phyloP scores from a whole-genome alignment of 345 rosid species.

The Eucalyptus camaldulensis region DNA sequence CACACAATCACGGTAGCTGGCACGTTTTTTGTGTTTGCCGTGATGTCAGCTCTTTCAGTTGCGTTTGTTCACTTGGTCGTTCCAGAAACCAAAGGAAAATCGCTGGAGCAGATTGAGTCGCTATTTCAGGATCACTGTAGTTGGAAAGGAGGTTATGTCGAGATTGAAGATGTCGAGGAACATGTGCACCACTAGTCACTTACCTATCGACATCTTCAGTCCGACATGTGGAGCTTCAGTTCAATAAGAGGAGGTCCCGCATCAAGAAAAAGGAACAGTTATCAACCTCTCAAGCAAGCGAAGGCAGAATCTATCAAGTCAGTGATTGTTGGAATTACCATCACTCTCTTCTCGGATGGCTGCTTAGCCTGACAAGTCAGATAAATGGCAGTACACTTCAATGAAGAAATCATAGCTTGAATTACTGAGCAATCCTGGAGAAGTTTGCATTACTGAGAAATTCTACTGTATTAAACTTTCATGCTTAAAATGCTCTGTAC shows the following conservation, averaged over 20 bases:
- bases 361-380: not conserved
- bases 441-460: not conserved
- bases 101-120: conserved; percentile 51
- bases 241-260: not conserved
- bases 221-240: not conserved
- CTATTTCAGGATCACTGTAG: conserved; percentile 7
- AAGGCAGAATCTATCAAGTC: not conserved
- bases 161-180: not conserved
- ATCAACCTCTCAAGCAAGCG: not conserved
- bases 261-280: not conserved
- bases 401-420: not conserved
- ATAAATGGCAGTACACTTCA: not conserved
- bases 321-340: not conserved
- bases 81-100: conserved; percentile 70
- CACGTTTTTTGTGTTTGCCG: conserved; percentile 32
- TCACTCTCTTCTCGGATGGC: not conserved
- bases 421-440: not conserved
- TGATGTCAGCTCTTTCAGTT: conserved; percentile 27
- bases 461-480: not conserved
- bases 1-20: conserved; percentile 44
- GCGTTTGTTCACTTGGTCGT: conserved; percentile 31
- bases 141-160: not conserved
- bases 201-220: not conserved
- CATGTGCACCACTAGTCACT: not conserved
- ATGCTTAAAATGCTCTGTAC: not conserved